Base-by-base conservation (phyloP, 352 stramenopile species). In the Globisporangium nagaii region DNA sequence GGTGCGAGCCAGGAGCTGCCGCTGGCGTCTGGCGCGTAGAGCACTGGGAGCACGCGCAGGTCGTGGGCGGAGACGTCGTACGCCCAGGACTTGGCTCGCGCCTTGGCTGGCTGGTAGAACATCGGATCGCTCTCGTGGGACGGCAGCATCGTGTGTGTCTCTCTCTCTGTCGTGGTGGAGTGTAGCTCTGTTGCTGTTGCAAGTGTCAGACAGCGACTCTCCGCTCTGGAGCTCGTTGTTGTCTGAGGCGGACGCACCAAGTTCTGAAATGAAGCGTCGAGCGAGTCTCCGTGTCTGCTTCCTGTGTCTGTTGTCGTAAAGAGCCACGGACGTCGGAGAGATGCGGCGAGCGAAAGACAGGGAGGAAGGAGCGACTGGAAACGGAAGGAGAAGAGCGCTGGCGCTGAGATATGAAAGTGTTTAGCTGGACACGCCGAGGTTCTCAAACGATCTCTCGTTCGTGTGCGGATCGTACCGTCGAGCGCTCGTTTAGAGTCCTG, bases 221-320 rank as follows among this genome's bases (percentile, higher is more conserved):
- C n/a, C n/a, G n/a, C n/a, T n/a, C n/a, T n/a, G n/a, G n/a, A n/a
- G n/a, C n/a, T n/a, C 17, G 36, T 45, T 19, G 7, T 19, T 17
- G 7, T 47, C 42, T 54, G 47, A 54, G 47, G 47, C 28, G 20
- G 34, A 42, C 47, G 47, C 47, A 34, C 20, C 20, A 42, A 54
- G 19, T 54, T 40, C 31, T 20, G 31, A 25, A 53, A 40, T 53
- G 46, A 19, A 19, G n/a, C 36, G 7, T 27, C 2, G n/a, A 12
- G 17, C 17, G 24, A 32, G 22, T 19, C 40, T 4, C n/a, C 5
- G 11, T 41, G 15, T 22, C 17, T n/a, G n/a, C n/a, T n/a, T n/a
- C n/a, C n/a, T n/a, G n/a, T n/a, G n/a, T n/a, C n/a, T n/a, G n/a
- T n/a, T n/a, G n/a, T n/a, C n/a, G n/a, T n/a, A n/a, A n/a, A n/a